Evolutionary conservation across 2,329 filamentous ascomycete species (phyloP), one percentile per base, ranked within the genome.

Genomic region (Aspergillus ustus): DNA sequence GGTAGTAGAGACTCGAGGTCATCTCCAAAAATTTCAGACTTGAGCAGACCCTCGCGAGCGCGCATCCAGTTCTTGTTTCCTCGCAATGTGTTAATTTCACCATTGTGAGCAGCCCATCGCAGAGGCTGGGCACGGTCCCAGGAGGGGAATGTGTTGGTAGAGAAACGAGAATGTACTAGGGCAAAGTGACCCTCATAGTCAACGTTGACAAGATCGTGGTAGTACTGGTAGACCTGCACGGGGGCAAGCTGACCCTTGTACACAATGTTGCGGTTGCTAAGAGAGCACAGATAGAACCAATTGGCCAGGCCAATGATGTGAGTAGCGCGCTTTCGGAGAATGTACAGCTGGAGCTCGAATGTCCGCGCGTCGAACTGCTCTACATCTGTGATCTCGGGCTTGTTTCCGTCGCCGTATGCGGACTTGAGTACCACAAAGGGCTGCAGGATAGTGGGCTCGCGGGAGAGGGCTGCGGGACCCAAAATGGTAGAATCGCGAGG

Each of bases 31-130:
- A 96, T 84, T 67, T 93, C 89, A 1, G 94, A 98, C 75, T 92
- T 91, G 86, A 98, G 91, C 67, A 97, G 89, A 78, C 94, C 94
- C 81, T 98, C 94, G 74, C 94, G 89, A 65, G 94, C 94, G 70
- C 93, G 90, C 94, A 98, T 98, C 94, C 94, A 98, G 81, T 98
- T 98, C 85, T 98, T 98, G 84, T 98, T 98, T 64, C 94, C 94
- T 75, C 94, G 91, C 64, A 98, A 83, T 1, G 94, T 98, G 80
- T 98, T 98, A 76, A 98, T 98, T 82, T 98, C 94, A 84, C 94
- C 94, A 78, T 98, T 98, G 84, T 98, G 94, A 72, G 94, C 94
- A 67, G 93, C 93, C 94, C 94, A 98, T 80, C 94, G 88, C 67
- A 98, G 83, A 66, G 94, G 94, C 82, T 98, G 94, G 64, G 94